Conservation (phyloP, 805 yeast genomes). For the Schwanniomyces occidentalis region DNA sequence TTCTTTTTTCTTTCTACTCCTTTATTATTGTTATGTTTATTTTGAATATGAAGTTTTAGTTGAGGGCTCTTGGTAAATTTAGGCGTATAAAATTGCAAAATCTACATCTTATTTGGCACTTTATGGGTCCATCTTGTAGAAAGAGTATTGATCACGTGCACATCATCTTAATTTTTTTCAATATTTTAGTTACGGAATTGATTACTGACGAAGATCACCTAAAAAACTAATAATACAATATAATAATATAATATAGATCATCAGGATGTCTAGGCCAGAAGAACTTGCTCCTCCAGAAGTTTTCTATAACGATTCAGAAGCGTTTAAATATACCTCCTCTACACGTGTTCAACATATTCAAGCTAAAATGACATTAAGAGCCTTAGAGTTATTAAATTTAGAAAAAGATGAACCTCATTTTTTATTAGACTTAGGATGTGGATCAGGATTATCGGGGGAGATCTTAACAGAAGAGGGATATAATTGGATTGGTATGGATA, state of each 20-base stretch:
- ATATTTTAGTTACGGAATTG: too few species aligned
- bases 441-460: constrained; percentile 95
- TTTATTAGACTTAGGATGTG: constrained; percentile 92
- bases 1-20: too few species aligned
- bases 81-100: too few species aligned
- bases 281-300: constrained; percentile 95
- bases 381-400: constrained; percentile 80
- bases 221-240: neutral
- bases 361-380: constrained; percentile 95
- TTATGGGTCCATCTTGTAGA: too few species aligned
- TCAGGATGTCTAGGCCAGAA: constrained; percentile 89
- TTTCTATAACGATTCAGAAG: constrained; percentile 88
- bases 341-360: constrained; percentile 98
- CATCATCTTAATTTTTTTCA: too few species aligned
- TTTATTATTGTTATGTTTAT: too few species aligned
- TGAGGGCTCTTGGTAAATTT: too few species aligned
- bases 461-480: constrained; percentile 92
- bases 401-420: constrained; percentile 61
- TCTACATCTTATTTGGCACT: too few species aligned
- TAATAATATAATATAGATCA: neutral
- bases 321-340: constrained; percentile 84
- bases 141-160: too few species aligned
- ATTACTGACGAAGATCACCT: too few species aligned
- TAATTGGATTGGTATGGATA: constrained; percentile 95
- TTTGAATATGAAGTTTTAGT: too few species aligned